phyloP scores from a whole-genome alignment of 2,329 filamentous ascomycete species.

The Colletotrichum ledebouriae region DNA sequence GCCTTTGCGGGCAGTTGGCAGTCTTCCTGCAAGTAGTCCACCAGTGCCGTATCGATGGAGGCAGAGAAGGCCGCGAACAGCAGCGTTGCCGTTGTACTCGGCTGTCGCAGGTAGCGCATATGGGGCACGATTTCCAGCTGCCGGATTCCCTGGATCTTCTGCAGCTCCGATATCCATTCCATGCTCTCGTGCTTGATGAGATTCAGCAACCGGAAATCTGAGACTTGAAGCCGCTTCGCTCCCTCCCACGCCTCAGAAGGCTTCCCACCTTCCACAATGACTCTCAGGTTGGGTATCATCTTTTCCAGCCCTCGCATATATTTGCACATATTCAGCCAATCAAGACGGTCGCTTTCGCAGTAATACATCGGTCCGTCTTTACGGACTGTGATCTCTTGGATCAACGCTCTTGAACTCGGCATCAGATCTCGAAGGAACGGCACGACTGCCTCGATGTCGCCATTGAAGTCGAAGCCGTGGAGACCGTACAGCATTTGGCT shows the following conservation, averaged over 20 bases:
- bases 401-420: slow-evolving; percentile 58
- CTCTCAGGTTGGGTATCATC: slow-evolving; percentile 58
- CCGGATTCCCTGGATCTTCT: slow-evolving; percentile 61
- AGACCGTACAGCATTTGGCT: slow-evolving; percentile 66
- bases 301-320: slow-evolving; percentile 54
- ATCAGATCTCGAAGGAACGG: slow-evolving; percentile 72
- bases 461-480: slow-evolving; percentile 71
- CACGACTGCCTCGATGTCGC: slow-evolving; percentile 70
- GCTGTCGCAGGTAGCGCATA: slow-evolving; percentile 66
- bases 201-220: slow-evolving; percentile 62
- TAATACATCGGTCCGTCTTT: slow-evolving; percentile 69
- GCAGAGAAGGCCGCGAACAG: slow-evolving; percentile 72
- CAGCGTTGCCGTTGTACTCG: slow-evolving; percentile 66
- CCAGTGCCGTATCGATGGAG: slow-evolving; percentile 69
- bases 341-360: slow-evolving; percentile 57
- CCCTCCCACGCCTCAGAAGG: slow-evolving; percentile 64
- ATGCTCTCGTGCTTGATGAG: slow-evolving; percentile 62
- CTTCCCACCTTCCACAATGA: slow-evolving; percentile 70
- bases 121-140: slow-evolving; percentile 66
- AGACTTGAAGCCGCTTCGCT: slow-evolving; percentile 58
- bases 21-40: slow-evolving; percentile 61
- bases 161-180: slow-evolving; percentile 70
- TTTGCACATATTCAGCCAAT: slow-evolving; percentile 67
- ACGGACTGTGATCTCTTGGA: slow-evolving; percentile 65
- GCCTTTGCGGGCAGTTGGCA: slow-evolving; percentile 34